A percentile compares a stretch with the other conserved stretches of the same genome.
These are phyloP conservation scores for Neonectria sp. DNA, from an alignment of 2,329 filamentous ascomycete genomes.

Conservation along the genomic window DNA sequence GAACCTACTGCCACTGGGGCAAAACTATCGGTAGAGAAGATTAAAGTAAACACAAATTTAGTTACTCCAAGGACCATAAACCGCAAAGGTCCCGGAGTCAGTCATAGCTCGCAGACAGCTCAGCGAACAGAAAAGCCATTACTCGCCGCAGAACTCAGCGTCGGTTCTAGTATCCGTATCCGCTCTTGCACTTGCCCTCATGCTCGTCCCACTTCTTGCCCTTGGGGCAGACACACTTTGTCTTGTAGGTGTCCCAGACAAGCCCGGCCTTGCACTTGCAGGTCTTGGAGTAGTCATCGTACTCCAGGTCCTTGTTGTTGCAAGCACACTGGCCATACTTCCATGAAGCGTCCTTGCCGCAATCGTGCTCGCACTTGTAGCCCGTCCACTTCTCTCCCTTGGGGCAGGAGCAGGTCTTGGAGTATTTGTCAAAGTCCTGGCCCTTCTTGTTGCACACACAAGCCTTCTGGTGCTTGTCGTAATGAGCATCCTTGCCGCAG, in stretches of 20 bases:
- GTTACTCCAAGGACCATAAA: background rate
- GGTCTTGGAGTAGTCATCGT: background rate
- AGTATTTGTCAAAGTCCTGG: slow-evolving; percentile 1
- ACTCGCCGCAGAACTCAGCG: background rate
- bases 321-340: slow-evolving; percentile 11
- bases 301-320: background rate
- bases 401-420: slow-evolving; percentile 9
- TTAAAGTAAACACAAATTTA: background rate
- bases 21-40: background rate
- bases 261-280: background rate
- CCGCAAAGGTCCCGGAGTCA: background rate
- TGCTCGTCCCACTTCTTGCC: background rate
- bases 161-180: background rate
- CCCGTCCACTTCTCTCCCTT: slow-evolving; percentile 15
- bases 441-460: slow-evolving; percentile 19
- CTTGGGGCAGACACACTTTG: slow-evolving; percentile 1
- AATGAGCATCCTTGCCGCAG: slow-evolving; percentile 23
- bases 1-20: background rate
- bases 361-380: slow-evolving; percentile 18
- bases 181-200: background rate
- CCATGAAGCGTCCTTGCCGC: slow-evolving; percentile 6
- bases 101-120: background rate
- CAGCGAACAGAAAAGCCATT: background rate
- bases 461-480: background rate
- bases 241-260: background rate